Evolutionary conservation across 441 rosid genomes (phyloP).

Genomic region (Gossypium trilobum): DNA sequence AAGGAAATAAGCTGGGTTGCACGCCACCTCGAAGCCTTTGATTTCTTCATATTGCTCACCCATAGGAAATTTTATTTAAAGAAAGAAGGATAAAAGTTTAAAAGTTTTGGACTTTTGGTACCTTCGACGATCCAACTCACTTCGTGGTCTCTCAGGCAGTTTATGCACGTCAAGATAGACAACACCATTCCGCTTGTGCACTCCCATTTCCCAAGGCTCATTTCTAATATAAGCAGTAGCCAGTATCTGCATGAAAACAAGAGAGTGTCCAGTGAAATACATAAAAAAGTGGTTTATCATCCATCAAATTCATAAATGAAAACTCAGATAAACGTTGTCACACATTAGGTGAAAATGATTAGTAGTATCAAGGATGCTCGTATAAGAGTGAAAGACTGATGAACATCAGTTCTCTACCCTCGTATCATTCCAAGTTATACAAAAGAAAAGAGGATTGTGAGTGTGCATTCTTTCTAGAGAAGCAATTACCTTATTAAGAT

Average conservation of each 20-base stretch:
- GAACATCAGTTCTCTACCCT: not conserved
- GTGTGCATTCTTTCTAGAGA: not conserved
- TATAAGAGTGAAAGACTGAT: not conserved
- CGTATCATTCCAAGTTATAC: not conserved
- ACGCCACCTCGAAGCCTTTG: not conserved
- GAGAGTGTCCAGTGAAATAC: conserved; percentile 5
- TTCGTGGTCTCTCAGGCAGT: conserved; percentile 75
- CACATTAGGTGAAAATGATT: not conserved
- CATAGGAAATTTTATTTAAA: not conserved
- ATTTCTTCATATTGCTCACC: not conserved
- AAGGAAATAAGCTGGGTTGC: not conserved
- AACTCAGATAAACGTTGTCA: not conserved
- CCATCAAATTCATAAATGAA: not conserved
- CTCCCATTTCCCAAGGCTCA: conserved; percentile 99
- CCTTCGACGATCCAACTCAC: conserved; percentile 83
- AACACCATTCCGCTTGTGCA: conserved; percentile 87
- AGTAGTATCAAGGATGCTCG: not conserved
- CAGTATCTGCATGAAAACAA: conserved; percentile 47
- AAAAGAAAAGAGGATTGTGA: not conserved
- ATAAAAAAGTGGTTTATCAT: not conserved
- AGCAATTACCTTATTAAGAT: conserved; percentile 73
- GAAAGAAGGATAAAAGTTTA: not conserved
- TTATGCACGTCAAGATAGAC: conserved; percentile 91
- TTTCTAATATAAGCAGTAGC: conserved; percentile 72
- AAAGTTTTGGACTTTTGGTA: conserved; percentile 20